Evolutionary conservation across 768 basidiomycete genomes (phyloP), one percentile per base, ranked within the genome.

Genomic region (Rhodotorula graminis): DNA sequence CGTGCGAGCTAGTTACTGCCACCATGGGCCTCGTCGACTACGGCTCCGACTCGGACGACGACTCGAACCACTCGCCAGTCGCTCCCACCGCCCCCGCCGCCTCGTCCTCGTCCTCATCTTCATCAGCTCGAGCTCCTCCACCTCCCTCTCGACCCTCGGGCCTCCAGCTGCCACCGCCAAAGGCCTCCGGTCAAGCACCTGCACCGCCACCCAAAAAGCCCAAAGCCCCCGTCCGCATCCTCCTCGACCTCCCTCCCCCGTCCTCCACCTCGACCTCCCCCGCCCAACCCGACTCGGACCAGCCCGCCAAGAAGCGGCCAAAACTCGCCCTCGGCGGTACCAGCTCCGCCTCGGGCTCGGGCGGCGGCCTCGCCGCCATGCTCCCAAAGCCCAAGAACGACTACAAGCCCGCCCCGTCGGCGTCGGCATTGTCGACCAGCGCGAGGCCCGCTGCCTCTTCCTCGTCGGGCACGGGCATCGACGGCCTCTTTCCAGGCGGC

Each of bases 41-140:
- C 63, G 78, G 77, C 21, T 78, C 78, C 61, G 79, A 79, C 68
- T 74, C 73, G 25, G 73, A 74, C 58, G 55, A 52, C 2, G 67
- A 65, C 31, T 21, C 46, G 14, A 10, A n/a, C 15, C 49, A 60
- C 58, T 4, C 42, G 42, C 37, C 44, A 5, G 8, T 14, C 5
- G 44, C 44, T 46, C 44, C 44, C 27, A 33, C 2, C 1, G 44
- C 18, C 4, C 47, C 2, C 12, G 46, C 8, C 0, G n/a, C 68
- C 18, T 0, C 57, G 0, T 0, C 53, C 1, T 42, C 71, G 11
- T 19, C 55, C 15, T 1, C 68, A 11, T 0, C 57, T 1, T 5
- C 53, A 3, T 44, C 71, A 15, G 64, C 33, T 21, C 33, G 19
- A 0, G 64, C 19, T 21, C 18, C 33, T 0, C 9, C 33, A 14